Percentiles rank a stretch among this genome's conserved stretches.
phyloP scores from a whole-genome alignment of 768 basidiomycete species.

The Pleurotus salmoneostramineus region DNA sequence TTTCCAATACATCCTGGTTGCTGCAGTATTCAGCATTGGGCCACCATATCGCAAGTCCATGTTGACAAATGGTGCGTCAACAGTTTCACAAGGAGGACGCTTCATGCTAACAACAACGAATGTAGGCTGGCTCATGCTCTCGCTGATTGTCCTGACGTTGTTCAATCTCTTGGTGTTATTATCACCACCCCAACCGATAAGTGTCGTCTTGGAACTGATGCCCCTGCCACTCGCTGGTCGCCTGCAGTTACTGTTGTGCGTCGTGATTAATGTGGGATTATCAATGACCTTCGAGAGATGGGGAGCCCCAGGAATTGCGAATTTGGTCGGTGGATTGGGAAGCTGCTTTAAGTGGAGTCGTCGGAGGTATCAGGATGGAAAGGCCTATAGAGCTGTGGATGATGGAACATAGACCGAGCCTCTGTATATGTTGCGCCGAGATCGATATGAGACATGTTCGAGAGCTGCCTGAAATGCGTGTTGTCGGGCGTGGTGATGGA shows the following conservation, averaged over 20 bases:
- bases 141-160: constrained; percentile 59
- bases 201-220: constrained; percentile 72
- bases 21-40: constrained; percentile 96
- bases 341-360: constrained; percentile 38
- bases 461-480: constrained; percentile 3
- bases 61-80: constrained; percentile 83
- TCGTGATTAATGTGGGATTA: constrained; percentile 62
- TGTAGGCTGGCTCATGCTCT: constrained; percentile 78
- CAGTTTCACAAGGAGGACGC: not conserved
- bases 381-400: constrained; percentile 84
- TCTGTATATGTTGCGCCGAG: not conserved
- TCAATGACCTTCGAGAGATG: constrained; percentile 79
- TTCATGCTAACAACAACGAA: not conserved
- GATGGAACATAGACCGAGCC: constrained; percentile 49
- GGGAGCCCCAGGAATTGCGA: constrained; percentile 56
- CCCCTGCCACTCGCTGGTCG: constrained; percentile 66
- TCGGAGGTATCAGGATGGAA: constrained; percentile 57
- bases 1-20: constrained; percentile 97
- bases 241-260: constrained; percentile 62
- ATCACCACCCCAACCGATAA: constrained; percentile 56
- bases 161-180: constrained; percentile 82
- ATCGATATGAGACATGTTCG: not conserved
- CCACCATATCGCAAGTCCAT: constrained; percentile 94
- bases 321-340: constrained; percentile 43
- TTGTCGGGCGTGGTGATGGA: constrained; percentile 3